A percentile compares a stretch with the other conserved stretches of the same genome.
Evolutionary conservation across 768 basidiomycete species (phyloP).

Genomic region (Sporobolomyces roseus): DNA sequence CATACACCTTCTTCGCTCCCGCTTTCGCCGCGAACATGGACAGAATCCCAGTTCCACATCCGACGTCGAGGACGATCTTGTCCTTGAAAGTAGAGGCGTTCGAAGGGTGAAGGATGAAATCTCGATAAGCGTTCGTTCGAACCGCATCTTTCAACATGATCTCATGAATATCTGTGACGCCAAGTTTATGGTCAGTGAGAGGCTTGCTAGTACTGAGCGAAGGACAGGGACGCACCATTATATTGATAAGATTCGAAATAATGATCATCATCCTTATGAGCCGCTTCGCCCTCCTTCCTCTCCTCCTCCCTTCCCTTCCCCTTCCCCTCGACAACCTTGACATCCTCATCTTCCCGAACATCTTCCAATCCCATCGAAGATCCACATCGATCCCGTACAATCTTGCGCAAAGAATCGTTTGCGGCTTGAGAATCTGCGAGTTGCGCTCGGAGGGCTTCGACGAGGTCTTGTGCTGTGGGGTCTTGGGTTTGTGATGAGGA

Average conservation of each 20-base stretch:
- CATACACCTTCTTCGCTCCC: conserved; percentile 45
- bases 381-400: conserved; percentile 27
- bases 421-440: conserved; percentile 35
- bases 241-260: conserved; percentile 80
- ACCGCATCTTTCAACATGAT: conserved; percentile 95
- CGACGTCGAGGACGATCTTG: conserved; percentile 86
- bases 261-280: conserved; percentile 90
- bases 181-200: not conserved
- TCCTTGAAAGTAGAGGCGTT: conserved; percentile 76
- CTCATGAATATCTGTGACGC: conserved; percentile 74
- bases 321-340: not conserved
- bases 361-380: conserved; percentile 21
- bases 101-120: conserved; percentile 67
- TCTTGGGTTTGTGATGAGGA: conserved; percentile 15
- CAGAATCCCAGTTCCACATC: conserved; percentile 70
- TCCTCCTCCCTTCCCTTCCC: conserved; percentile 25
- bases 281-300: conserved; percentile 64
- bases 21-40: conserved; percentile 47
- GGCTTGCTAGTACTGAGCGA: not conserved
- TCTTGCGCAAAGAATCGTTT: conserved; percentile 28
- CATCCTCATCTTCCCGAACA: not conserved
- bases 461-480: conserved; percentile 55
- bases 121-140: conserved; percentile 85
- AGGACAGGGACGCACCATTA: conserved; percentile 60
- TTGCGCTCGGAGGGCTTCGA: conserved; percentile 34